Evolutionary conservation across 2,329 filamentous ascomycete species (phyloP).

Genomic region (Aspergillus novofumigatus): DNA sequence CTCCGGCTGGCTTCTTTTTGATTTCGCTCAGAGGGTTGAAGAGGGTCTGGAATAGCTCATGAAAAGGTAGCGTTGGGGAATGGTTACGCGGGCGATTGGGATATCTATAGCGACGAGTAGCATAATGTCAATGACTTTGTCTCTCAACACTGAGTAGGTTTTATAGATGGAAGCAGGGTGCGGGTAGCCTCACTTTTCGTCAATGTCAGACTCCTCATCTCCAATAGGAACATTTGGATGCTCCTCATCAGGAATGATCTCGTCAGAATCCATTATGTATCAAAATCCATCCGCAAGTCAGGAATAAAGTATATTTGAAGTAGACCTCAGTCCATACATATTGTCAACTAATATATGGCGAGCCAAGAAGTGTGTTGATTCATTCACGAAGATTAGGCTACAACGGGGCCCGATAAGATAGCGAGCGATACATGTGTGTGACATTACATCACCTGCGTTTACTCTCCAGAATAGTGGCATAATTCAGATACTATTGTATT

Average conservation of each 20-base stretch:
- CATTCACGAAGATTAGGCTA: slow-evolving; percentile 19
- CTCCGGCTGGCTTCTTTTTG: slow-evolving; percentile 64
- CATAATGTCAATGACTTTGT: slow-evolving; percentile 3
- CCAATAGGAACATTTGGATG: slow-evolving; percentile 2
- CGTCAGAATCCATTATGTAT: slow-evolving; percentile 27
- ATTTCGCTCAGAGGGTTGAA: slow-evolving; percentile 80
- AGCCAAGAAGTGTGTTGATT: neutral
- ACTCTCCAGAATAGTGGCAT: neutral
- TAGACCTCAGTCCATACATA: slow-evolving; percentile 11
- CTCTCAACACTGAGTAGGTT: neutral
- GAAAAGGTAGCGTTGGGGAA: slow-evolving; percentile 74
- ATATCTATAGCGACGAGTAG: slow-evolving; percentile 50
- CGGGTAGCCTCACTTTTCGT: slow-evolving; percentile 24
- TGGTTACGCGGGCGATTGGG: slow-evolving; percentile 79
- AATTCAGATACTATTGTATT: neutral
- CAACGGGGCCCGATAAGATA: slow-evolving; percentile 25
- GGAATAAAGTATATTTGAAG: neutral
- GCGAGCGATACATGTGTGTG: slow-evolving; percentile 21
- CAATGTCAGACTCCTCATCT: slow-evolving; percentile 23
- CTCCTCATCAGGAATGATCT: slow-evolving; percentile 16
- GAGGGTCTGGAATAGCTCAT: slow-evolving; percentile 68
- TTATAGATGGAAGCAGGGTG: neutral
- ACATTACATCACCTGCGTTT: slow-evolving; percentile 15
- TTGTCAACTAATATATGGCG: slow-evolving; percentile 9
- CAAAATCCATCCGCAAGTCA: neutral